Evolutionary conservation across 495 filamentous ascomycete genomes (phyloP).

Genomic region (Thozetella sp.): DNA sequence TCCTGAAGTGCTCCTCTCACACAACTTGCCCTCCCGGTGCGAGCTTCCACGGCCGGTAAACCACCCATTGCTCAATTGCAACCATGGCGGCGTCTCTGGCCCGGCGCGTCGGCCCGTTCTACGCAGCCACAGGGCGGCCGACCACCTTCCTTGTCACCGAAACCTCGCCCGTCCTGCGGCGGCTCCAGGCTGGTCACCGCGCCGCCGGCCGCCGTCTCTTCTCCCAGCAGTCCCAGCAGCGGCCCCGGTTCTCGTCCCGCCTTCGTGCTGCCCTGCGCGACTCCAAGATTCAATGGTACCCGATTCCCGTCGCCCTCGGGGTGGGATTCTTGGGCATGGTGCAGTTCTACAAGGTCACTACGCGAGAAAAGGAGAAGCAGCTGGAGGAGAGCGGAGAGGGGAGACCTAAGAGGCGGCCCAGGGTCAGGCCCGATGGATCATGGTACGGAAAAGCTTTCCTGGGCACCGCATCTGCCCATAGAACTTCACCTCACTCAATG

Average conservation of each 20-base stretch:
- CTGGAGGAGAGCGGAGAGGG: constrained; percentile 46
- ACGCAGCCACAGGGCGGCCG: background rate
- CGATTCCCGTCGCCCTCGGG: constrained; percentile 90
- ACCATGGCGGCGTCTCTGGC: background rate
- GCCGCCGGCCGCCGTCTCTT: constrained; percentile 21
- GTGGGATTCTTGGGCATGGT: constrained; percentile 83
- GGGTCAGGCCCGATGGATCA: constrained; percentile 82
- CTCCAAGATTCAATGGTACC: constrained; percentile 90
- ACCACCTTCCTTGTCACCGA: constrained; percentile 5
- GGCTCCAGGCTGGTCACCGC: constrained; percentile 9
- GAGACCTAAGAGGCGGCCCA: constrained; percentile 63
- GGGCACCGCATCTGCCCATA: background rate
- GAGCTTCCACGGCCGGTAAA: no score
- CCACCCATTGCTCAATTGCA: no score
- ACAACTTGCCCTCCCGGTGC: no score
- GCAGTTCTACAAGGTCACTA: constrained; percentile 78
- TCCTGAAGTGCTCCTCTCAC: no score
- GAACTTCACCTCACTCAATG: no score
- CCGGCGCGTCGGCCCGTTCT: background rate
- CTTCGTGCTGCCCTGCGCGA: constrained; percentile 47
- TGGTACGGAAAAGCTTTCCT: constrained; percentile 57
- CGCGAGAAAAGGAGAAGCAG: constrained; percentile 57
- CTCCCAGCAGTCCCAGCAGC: constrained; percentile 33
- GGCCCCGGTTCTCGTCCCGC: constrained; percentile 39
- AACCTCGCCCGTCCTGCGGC: constrained; percentile 9